Evolutionary conservation across 139 green algal species (phyloP), one percentile per base, ranked within the genome.

Genomic region (Chlamydomonas schloesseri): DNA sequence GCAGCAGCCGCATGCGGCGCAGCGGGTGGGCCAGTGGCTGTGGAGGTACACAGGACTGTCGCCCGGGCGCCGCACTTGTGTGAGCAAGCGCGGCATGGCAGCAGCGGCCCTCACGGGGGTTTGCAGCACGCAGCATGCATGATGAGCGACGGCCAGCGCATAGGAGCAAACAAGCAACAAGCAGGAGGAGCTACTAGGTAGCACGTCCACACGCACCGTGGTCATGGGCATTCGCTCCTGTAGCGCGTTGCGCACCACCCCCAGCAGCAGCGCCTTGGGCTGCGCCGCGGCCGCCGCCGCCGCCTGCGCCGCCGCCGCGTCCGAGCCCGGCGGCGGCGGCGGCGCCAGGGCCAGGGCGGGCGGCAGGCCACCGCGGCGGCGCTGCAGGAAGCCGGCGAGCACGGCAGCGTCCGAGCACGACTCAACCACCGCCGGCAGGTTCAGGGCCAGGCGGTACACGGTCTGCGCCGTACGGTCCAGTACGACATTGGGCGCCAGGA

Each of bases 311-410:
- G 33, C 57, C 10, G 55, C 62, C 33, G 33, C 33, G 2, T 69
- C 62, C 26, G 62, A 17, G 18, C 26, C 62, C 14, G 34, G 33
- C 33, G 57, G 13, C 26, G 64, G 75, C 71, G 71, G 62, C 46
- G 58, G 47, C 42, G 42, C 42, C 42, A 50, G 42, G 6, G 42
- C 42, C 42, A 50, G 5, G 42, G 42, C 42, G 42, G 42, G 42
- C 29, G 77, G 26, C 37, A 50, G 37, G 71, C 64, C 34, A 1
- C 65, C 55, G 24, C 76, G 80, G 37, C 91, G 73, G 36, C 89
- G 87, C 81, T 88, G 75, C 71, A 94, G 87, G 58, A 93, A 88
- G 14, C 75, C 84, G 13, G 82, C 87, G 14, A 90, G 79, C 17
- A 86, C 34, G 1, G 87, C 64, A 37, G 76, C 82, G 36, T 93